Evolutionary conservation across 2,329 filamentous ascomycete species (phyloP), one percentile per base, ranked within the genome.

Genomic region (Thelonectria olida): DNA sequence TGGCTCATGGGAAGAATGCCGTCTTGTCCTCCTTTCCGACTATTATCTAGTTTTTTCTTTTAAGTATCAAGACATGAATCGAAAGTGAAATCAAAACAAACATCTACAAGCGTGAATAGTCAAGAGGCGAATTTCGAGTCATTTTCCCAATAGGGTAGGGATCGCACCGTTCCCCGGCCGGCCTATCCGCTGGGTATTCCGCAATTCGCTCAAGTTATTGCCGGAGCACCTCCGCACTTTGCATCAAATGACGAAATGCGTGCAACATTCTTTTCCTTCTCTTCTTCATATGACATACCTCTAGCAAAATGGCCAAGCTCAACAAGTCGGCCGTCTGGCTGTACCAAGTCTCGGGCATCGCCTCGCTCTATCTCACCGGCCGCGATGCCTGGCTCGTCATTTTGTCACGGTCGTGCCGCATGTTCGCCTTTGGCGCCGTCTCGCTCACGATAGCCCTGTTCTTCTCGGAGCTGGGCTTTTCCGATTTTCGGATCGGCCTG

Each of bases 371-470:
- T 65, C 45, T 65, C 44, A 79, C 82, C 4, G 83, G 83, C 56
- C 74, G 68, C 34, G 71, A 74, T 57, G 67, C 73, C 6, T 74
- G 73, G 72, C 65, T 74, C 4, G 61, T 74, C 23, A 73, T 73
- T 23, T 58, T 74, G 25, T 66, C 69, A 7, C 69, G 85, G 22
- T 77, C 77, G 23, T 80, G 77, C 59, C 87, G 87, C 54, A 85
- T 90, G 76, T 86, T 89, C 66, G 86, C 87, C n/a, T 89, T 88
- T 63, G 87, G 87, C 48, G 84, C 84, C 55, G 84, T 82, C 19
- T 84, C 86, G 0, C 79, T 90, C 44, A 85, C 89, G 52, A 79
- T 90, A 44, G 88, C 85, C 10, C 83, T 88, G 15, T 89, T 88
- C 71, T 83, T 90, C 51, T 81, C 84, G 7, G 81, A 82, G 19